Evolutionary conservation across 768 basidiomycete species (phyloP), one percentile per base, ranked within the genome.

Genomic region (Rhodosporidiobolus sp.): DNA sequence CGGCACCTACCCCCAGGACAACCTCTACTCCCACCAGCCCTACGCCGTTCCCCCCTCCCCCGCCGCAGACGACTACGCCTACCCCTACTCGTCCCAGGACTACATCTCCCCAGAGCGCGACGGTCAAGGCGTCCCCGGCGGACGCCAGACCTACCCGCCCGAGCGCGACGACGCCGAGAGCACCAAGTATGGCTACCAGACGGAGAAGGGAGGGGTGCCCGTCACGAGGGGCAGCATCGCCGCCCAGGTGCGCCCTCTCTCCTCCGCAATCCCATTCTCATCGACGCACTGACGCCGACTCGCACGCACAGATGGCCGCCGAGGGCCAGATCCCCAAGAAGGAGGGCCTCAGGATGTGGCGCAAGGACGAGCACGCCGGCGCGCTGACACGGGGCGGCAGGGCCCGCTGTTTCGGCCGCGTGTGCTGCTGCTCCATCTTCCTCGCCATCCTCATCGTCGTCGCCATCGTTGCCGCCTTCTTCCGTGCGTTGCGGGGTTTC

Each of bases 271-370:
- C 28, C 34, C 38, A 1, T 8, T 22, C 17, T 24, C 26, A 24
- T 19, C 22, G 19, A 22, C 11, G 16, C 16, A 28, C 55, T 68
- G 54, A 59, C 55, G 28, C 4, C 17, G 30, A 6, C 24, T 2
- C 3, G 0, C 30, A 12, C 49, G 32, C 8, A 14, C 60, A 73
- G 66, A 75, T 77, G 72, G 78, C 78, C 24, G 78, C 78, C 16
- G 77, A 77, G 49, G 78, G 78, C 6, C 71, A 77, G 63, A 79
- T 79, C 46, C 78, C 78, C 1, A 78, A 78, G 64, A 78, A 79
- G 64, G 78, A 74, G 45, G 78, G 77, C 12, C 67, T 79, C 50
- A 65, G 72, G 52, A 79, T 79, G 77, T 79, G 71, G 66, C 59
- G 78, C 56, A 66, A 65, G 24, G 78, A 79, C 65, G 78, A 79